A percentile compares a stretch with the other conserved stretches of the same genome.
These are phyloP conservation scores for Nectriaceae sp. DNA, from an alignment of 2,329 filamentous ascomycete genomes.

Conservation along the genomic window DNA sequence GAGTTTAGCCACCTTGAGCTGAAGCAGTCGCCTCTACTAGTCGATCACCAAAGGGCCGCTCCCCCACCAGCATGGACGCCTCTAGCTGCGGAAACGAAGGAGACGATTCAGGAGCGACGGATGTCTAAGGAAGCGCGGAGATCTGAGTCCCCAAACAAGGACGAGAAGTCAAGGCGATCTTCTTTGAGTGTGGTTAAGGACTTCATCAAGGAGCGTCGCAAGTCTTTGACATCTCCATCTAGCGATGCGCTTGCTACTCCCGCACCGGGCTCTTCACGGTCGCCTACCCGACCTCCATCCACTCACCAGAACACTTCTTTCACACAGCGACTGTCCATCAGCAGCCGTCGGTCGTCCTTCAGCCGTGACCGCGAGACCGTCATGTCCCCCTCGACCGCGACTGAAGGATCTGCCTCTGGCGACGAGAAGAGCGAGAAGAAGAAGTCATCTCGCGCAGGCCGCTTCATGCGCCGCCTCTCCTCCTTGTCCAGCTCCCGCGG, in stretches of 20 bases:
- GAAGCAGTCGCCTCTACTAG: slow-evolving; percentile 59
- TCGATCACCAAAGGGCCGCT: slow-evolving; percentile 52
- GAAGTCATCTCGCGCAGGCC: slow-evolving; percentile 50
- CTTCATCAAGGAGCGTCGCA: slow-evolving; percentile 62
- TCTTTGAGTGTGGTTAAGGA: slow-evolving; percentile 61
- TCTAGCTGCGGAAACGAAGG: slow-evolving; percentile 35
- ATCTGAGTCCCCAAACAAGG: slow-evolving; percentile 40
- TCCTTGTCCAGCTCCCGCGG: slow-evolving; percentile 50
- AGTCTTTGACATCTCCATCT: slow-evolving; percentile 51
- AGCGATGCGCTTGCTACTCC: slow-evolving; percentile 39
- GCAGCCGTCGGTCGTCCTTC: slow-evolving; percentile 57
- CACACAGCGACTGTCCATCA: slow-evolving; percentile 66
- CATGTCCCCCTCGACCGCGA: slow-evolving; percentile 44
- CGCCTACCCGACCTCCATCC: slow-evolving; percentile 51
- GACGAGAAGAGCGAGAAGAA: slow-evolving; percentile 51
- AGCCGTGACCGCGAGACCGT: slow-evolving; percentile 42
- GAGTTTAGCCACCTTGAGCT: slow-evolving; percentile 54
- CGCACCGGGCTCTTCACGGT: slow-evolving; percentile 37
- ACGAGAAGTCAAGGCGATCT: slow-evolving; percentile 50
- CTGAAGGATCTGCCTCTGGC: slow-evolving; percentile 48
- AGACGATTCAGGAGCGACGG: slow-evolving; percentile 51
- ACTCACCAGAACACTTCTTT: slow-evolving; percentile 47
- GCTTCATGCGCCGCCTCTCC: slow-evolving; percentile 61
- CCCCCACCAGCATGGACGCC: slow-evolving; percentile 29
- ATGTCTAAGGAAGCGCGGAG: slow-evolving; percentile 42